phyloP scores from a whole-genome alignment of 371 early-diverging fungal genomes.

The Fennellomyces sp. region DNA sequence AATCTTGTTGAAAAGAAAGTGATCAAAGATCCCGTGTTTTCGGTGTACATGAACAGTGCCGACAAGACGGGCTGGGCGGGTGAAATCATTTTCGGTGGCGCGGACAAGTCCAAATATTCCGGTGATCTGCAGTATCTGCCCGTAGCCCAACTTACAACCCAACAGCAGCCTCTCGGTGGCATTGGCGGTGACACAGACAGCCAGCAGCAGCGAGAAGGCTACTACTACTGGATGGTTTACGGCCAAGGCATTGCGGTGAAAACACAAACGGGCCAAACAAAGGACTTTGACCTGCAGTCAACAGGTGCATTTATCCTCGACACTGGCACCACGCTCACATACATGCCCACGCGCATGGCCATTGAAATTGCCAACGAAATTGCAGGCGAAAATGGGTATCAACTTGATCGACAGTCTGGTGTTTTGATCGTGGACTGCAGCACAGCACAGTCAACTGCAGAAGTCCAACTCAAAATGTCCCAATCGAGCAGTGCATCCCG shows the following conservation, averaged over 20 bases:
- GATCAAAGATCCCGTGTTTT: constrained; percentile 42
- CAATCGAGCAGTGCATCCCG: constrained; percentile 8
- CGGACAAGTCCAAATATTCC: constrained; percentile 50
- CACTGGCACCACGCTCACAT: constrained; percentile 52
- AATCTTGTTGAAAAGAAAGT: constrained; percentile 37
- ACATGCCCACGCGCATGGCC: constrained; percentile 35
- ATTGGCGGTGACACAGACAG: neutral
- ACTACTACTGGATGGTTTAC: constrained; percentile 54
- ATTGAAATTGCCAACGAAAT: constrained; percentile 31
- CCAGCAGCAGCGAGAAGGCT: constrained; percentile 7
- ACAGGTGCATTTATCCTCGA: constrained; percentile 46
- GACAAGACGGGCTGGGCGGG: constrained; percentile 44
- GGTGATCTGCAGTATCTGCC: constrained; percentile 55
- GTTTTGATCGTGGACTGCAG: constrained; percentile 39
- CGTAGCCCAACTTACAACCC: constrained; percentile 30
- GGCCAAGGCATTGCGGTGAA: constrained; percentile 41
- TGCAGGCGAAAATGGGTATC: constrained; percentile 25
- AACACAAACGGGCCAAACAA: constrained; percentile 7
- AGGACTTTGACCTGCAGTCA: constrained; percentile 10
- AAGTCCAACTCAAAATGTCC: constrained; percentile 39
- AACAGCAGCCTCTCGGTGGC: neutral
- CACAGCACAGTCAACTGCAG: constrained; percentile 22
- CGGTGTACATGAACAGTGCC: constrained; percentile 38
- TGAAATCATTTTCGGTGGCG: constrained; percentile 64
- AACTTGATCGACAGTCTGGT: constrained; percentile 35